phyloP scores from a whole-genome alignment of 2,329 filamentous ascomycete species.

The Ophiostoma perfectum region DNA sequence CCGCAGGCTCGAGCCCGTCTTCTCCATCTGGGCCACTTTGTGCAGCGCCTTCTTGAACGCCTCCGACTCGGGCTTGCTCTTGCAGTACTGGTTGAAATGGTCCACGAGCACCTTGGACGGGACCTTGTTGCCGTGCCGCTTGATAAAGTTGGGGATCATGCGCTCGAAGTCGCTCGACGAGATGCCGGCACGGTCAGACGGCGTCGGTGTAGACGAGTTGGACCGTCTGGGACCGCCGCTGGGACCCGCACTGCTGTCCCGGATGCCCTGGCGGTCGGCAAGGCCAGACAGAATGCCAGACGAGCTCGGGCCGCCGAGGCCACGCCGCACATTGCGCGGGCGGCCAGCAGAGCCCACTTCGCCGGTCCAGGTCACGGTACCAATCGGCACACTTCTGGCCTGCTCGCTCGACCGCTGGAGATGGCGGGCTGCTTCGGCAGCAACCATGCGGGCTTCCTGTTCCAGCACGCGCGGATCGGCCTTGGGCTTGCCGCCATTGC shows the following conservation, averaged over 20 bases:
- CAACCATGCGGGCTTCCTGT: conserved; percentile 73
- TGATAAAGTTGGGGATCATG: conserved; percentile 74
- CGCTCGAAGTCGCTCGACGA: conserved; percentile 58
- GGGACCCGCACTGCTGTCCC: conserved; percentile 29
- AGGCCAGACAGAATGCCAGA: conserved; percentile 52
- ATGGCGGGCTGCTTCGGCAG: conserved; percentile 69
- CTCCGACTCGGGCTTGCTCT: conserved; percentile 59
- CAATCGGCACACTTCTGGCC: conserved; percentile 67
- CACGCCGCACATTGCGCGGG: conserved; percentile 47
- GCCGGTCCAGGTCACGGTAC: conserved; percentile 91
- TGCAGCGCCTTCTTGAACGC: conserved; percentile 81
- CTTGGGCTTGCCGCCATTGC: conserved; percentile 58
- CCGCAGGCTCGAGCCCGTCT: conserved; percentile 48
- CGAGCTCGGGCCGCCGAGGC: conserved; percentile 46
- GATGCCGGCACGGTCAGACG: conserved; percentile 18
- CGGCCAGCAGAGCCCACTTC: conserved; percentile 71
- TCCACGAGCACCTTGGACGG: conserved; percentile 82
- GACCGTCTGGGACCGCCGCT: conserved; percentile 39
- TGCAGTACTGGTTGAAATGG: conserved; percentile 79
- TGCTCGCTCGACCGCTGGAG: conserved; percentile 68
- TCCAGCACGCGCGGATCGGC: conserved; percentile 75
- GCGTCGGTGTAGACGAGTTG: conserved; percentile 30
- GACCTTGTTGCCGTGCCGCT: conserved; percentile 68
- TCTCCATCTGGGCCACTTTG: conserved; percentile 66
- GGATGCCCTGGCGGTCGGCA: conserved; percentile 51